These are phyloP conservation scores for Scytalidium sp. DNA, from an alignment of 2,329 filamentous ascomycete species.

Conservation along the genomic window DNA sequence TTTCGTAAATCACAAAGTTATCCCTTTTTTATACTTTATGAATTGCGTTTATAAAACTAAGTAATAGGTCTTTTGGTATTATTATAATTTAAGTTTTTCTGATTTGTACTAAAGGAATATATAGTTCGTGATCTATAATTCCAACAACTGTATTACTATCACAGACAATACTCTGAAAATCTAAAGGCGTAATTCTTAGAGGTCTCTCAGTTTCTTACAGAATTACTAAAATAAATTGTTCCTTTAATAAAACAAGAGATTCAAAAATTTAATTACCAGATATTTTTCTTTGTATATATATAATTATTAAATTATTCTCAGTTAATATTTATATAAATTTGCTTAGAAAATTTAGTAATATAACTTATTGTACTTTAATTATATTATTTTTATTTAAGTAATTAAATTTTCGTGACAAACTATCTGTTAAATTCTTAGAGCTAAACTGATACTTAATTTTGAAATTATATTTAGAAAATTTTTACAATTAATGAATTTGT, in stretches of 20 bases:
- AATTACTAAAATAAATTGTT: too few relatives aligned
- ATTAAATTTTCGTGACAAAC: background rate
- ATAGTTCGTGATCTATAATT: background rate
- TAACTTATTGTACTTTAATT: background rate
- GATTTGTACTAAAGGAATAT: background rate
- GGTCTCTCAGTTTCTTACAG: too few relatives aligned
- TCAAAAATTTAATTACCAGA: background rate
- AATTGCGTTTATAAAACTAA: background rate
- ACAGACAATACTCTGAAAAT: background rate
- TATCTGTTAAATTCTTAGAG: background rate
- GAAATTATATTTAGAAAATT: too few relatives aligned
- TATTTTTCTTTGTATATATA: too few relatives aligned
- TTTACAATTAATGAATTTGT: too few relatives aligned
- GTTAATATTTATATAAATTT: too few relatives aligned
- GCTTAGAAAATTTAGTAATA: background rate
- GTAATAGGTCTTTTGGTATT: background rate
- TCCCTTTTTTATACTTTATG: slow-evolving; percentile 1
- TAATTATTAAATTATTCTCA: too few relatives aligned
- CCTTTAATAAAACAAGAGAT: too few relatives aligned
- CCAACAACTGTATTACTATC: background rate
- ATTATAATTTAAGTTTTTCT: background rate
- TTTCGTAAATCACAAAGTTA: background rate
- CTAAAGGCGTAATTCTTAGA: background rate
- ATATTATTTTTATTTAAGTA: background rate
- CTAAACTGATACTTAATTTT: background rate